Conservation (phyloP, 495 filamentous ascomycete species). For the Penicillium psychrofluorescens region DNA sequence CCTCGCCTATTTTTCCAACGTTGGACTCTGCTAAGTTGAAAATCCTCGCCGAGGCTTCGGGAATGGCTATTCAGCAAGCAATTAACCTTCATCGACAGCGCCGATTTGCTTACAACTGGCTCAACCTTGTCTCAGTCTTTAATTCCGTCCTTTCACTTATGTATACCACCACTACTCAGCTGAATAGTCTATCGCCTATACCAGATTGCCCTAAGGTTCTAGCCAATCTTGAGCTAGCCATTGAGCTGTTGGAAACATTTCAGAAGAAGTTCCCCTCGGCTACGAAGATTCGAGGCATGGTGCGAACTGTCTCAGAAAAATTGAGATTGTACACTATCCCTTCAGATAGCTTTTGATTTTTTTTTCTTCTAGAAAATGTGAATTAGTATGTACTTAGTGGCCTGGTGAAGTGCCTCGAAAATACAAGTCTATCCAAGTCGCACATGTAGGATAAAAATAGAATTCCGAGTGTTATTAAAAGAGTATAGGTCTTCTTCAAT, state of each 20-base stretch:
- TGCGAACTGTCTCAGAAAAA: constrained; percentile 13
- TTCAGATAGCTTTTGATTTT: constrained; percentile 2
- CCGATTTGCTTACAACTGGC: constrained; percentile 34
- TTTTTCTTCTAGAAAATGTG: neutral
- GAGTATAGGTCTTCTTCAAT: neutral
- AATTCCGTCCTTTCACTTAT: constrained; percentile 29
- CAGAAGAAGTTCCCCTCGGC: constrained; percentile 26
- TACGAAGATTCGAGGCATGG: constrained; percentile 24
- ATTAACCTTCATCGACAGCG: constrained; percentile 26
- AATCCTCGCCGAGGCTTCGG: constrained; percentile 23
- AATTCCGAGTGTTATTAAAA: neutral
- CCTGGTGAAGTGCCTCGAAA: too few relatives aligned
- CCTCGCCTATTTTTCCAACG: constrained; percentile 25
- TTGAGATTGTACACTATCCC: constrained; percentile 4
- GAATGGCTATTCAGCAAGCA: constrained; percentile 30
- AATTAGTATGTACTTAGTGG: too few relatives aligned
- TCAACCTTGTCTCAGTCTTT: constrained; percentile 30
- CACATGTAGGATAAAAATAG: too few relatives aligned
- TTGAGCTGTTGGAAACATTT: constrained; percentile 26
- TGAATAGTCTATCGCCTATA: constrained; percentile 12
- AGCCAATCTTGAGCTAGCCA: constrained; percentile 22
- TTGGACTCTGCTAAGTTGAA: constrained; percentile 19
- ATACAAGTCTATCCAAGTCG: too few relatives aligned
- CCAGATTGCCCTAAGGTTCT: constrained; percentile 17
- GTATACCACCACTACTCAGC: constrained; percentile 27